Evolutionary conservation across 495 filamentous ascomycete species (phyloP).

Genomic region (Venustampulla echinocandica): DNA sequence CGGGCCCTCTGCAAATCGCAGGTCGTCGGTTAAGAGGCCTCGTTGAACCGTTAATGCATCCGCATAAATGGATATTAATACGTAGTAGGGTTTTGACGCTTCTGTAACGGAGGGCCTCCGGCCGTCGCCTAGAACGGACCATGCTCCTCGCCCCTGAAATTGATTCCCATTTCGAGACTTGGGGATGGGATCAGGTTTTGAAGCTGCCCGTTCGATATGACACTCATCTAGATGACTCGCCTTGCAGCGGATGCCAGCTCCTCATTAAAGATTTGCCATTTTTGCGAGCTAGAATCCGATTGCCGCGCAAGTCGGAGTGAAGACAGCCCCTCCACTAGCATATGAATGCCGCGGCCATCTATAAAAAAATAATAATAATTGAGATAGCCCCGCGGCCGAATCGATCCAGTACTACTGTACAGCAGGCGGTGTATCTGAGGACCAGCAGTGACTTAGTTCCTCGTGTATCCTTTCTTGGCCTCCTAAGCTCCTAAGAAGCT

Average conservation of each 20-base stretch:
- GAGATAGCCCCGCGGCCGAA: no score
- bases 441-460: no score
- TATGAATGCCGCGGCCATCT: no score
- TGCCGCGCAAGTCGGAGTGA: no score
- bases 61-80: neutral
- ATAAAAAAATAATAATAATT: no score
- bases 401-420: no score
- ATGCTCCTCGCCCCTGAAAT: neutral
- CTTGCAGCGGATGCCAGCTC: neutral
- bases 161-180: neutral
- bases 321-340: no score
- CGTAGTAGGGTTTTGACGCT: neutral
- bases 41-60: neutral
- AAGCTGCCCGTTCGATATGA: neutral
- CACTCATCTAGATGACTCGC: neutral
- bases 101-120: neutral
- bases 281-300: no score
- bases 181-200: no score
- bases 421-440: no score
- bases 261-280: neutral
- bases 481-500: no score
- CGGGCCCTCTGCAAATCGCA: neutral
- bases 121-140: neutral
- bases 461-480: no score
- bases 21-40: conserved; percentile 3